Evolutionary conservation across 2,329 filamentous ascomycete genomes (phyloP), one percentile per base, ranked within the genome.

Genomic region (Dactylellina drechsleri): DNA sequence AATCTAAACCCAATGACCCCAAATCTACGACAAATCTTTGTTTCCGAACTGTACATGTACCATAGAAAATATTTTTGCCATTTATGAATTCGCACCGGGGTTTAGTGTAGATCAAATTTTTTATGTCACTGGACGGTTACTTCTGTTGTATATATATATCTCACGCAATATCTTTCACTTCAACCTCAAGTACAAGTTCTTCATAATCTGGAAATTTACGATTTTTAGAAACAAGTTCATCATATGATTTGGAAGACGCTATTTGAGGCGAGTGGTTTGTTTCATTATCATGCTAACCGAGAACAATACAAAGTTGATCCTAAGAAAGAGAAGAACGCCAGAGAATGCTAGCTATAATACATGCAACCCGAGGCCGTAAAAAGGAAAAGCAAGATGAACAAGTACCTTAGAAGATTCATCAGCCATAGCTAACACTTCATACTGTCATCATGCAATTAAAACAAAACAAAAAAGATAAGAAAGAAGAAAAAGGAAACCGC

Each of bases 311-410:
- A 54, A 36, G 20, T 2, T 28, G 26, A 49, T 49, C 15, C 20
- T 47, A 52, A 52, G 47, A 23, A 52, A 23, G 8, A 13, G 8
- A 13, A 20, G 31, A 60, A 60, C 57, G 41, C 57, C 41, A 18
- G 57, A 60, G 41, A 49, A 60, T 60, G 23, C 41, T 49, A 49
- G 31, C 10, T 36, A 49, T 49, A 60, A 18, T 60, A 60, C 41
- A 60, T 10, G 31, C 31, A 36, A 15, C 6, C 16, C 20, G 1
- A 49, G 13, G 18, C 43, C 2, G 7, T 49, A 15, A 60, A 60
- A 4, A 49, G 16, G 23, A 60, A 60, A 31, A 59, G 26, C 3
- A 8, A 47, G 10, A 40, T 7, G 13, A 16, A 8, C 4, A 7
- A 18, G 13, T 15, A 47, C 13, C 10, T 36, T 36, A 36, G 31